phyloP scores from a whole-genome alignment of 192 early-diverging fungal species.

The Coemansia sp. region DNA sequence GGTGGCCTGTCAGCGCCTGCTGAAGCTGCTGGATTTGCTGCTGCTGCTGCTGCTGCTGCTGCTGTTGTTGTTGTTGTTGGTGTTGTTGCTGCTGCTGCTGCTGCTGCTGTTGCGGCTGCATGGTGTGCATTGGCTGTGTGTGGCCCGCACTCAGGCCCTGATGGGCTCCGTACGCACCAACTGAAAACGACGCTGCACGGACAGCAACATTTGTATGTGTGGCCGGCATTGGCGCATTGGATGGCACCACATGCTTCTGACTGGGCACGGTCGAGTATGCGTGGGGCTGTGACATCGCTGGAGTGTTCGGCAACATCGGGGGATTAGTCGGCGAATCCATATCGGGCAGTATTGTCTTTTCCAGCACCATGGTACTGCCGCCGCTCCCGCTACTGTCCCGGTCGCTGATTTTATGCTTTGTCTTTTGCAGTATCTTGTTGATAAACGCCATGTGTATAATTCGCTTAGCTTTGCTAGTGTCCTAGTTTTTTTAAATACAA shows the following conservation, averaged over 20 bases:
- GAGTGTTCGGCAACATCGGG: conserved; percentile 16
- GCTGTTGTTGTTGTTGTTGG: conserved; percentile 10
- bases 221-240: conserved; percentile 33
- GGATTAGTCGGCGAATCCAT: conserved; percentile 43
- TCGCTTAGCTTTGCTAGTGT: background rate
- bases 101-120: conserved; percentile 15
- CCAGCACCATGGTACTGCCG: conserved; percentile 1
- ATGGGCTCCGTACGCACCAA: conserved; percentile 15
- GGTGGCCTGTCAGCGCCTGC: conserved; percentile 4
- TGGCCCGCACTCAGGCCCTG: conserved; percentile 11
- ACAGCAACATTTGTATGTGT: conserved; percentile 40
- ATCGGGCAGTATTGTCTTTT: conserved; percentile 16
- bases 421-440: conserved; percentile 58
- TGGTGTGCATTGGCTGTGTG: background rate
- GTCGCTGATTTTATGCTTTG: conserved; percentile 52
- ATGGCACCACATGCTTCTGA: conserved; percentile 49
- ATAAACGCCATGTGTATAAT: conserved; percentile 49
- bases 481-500: conserved; percentile 5
- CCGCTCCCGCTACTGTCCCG: conserved; percentile 19
- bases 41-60: conserved; percentile 13
- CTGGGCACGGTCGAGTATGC: conserved; percentile 15
- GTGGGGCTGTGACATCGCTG: conserved; percentile 15
- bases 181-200: conserved; percentile 50
- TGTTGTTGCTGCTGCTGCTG: conserved; percentile 11
- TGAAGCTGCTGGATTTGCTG: conserved; percentile 12